These are phyloP conservation scores for Gloeopeniophorella convolvens DNA, from an alignment of 768 basidiomycete genomes.

Conservation along the genomic window DNA sequence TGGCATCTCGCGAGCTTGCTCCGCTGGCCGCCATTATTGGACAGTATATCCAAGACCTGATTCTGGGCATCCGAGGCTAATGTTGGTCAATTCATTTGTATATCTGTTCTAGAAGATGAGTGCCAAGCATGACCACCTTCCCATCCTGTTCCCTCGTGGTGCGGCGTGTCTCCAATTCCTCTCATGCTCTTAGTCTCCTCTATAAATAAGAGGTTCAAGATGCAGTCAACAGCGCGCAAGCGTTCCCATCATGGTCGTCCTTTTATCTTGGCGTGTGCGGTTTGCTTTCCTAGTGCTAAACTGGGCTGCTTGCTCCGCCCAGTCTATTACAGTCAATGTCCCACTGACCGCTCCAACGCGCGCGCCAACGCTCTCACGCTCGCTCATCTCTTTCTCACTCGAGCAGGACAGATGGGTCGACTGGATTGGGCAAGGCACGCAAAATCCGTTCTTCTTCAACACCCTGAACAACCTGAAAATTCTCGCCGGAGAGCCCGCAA, in stretches of 20 bases:
- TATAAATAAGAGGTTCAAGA: not conserved
- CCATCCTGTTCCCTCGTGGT: not conserved
- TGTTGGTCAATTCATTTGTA: not conserved
- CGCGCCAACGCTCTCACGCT: constrained; percentile 3
- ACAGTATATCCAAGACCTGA: not conserved
- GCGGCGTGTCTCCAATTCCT: not conserved
- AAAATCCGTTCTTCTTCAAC: constrained; percentile 56
- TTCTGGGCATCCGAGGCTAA: no score
- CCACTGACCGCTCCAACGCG: constrained; percentile 1
- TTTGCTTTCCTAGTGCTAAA: not conserved
- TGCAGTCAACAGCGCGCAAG: not conserved
- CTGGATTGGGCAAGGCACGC: constrained; percentile 48
- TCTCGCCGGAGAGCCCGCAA: constrained; percentile 47
- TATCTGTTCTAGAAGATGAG: not conserved
- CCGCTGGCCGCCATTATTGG: not conserved
- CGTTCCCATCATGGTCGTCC: not conserved
- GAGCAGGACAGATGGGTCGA: constrained; percentile 68
- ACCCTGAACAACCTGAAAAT: constrained; percentile 48
- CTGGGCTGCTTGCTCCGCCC: not conserved
- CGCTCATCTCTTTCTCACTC: constrained; percentile 55
- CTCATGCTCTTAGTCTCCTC: not conserved
- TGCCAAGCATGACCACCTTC: no score
- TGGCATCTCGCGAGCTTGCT: not conserved
- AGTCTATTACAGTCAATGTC: constrained; percentile 7
- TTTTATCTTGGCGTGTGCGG: not conserved